Conservation (phyloP, 768 basidiomycete genomes). For the Boletales sp. region DNA sequence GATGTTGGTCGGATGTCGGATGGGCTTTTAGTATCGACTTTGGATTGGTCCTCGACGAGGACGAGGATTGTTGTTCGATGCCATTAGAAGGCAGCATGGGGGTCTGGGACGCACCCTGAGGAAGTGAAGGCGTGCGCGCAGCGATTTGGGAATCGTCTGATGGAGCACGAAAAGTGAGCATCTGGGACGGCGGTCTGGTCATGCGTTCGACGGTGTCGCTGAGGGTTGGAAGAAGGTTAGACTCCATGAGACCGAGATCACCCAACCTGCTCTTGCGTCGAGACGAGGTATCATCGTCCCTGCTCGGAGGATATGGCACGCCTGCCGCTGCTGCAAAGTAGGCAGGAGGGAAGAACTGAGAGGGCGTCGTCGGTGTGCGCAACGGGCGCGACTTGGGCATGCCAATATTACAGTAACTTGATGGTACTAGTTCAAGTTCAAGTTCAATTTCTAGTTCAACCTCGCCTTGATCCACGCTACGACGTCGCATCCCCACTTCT, state of each 20-base stretch:
- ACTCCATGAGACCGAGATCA: constrained; percentile 58
- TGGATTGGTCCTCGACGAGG: too few relatives aligned
- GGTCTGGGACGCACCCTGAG: neutral
- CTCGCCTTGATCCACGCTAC: constrained; percentile 31
- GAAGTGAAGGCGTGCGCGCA: constrained; percentile 13
- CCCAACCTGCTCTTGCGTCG: constrained; percentile 41
- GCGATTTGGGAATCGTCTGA: constrained; percentile 4
- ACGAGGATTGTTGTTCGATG: too few relatives aligned
- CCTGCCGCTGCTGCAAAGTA: constrained; percentile 55
- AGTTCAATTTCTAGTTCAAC: neutral
- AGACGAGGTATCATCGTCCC: constrained; percentile 3
- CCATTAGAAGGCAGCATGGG: neutral
- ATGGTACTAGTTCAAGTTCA: constrained; percentile 8
- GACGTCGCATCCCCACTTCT: constrained; percentile 57
- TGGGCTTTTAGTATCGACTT: constrained; percentile 32
- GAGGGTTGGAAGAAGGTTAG: constrained; percentile 64
- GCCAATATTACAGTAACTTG: constrained; percentile 5
- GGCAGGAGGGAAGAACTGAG: constrained; percentile 50
- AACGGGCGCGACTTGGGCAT: constrained; percentile 38
- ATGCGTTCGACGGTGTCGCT: constrained; percentile 72
- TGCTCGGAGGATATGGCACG: constrained; percentile 16
- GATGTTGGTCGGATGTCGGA: constrained; percentile 15
- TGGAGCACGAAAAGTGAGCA: neutral
- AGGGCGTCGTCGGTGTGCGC: constrained; percentile 25
- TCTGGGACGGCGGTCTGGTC: constrained; percentile 52